Evolutionary conservation across 1,284 basidiomycete genomes (phyloP).

Genomic region (Pterula multifida): DNA sequence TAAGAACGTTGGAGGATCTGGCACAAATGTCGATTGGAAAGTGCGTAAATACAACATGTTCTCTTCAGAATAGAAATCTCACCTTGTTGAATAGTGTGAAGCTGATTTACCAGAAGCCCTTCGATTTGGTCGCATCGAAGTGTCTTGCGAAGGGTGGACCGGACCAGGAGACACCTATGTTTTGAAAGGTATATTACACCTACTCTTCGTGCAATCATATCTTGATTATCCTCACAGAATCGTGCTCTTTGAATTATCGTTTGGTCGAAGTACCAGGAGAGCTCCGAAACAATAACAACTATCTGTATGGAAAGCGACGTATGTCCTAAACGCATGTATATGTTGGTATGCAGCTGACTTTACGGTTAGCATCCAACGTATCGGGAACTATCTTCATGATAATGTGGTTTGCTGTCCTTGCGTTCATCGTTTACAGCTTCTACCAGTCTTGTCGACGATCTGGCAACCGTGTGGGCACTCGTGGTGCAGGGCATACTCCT

Average conservation of each 20-base stretch:
- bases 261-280: conserved; percentile 51
- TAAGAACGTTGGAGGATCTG: conserved; percentile 63
- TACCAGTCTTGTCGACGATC: conserved; percentile 38
- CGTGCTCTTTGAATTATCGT: conserved; percentile 73
- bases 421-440: conserved; percentile 45
- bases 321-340: conserved; percentile 1
- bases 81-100: conserved; percentile 50
- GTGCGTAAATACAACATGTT: conserved; percentile 25
- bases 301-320: not conserved
- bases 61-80: not conserved
- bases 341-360: not conserved
- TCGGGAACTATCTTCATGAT: conserved; percentile 38
- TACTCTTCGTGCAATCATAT: not conserved
- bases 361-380: conserved; percentile 24
- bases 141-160: conserved; percentile 85
- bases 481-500: conserved; percentile 17
- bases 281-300: conserved; percentile 10
- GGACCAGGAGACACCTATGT: conserved; percentile 72
- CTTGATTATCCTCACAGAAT: conserved; percentile 35
- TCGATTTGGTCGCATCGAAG: conserved; percentile 71
- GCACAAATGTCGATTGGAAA: conserved; percentile 77
- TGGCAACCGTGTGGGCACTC: conserved; percentile 20
- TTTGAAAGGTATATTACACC: conserved; percentile 54
- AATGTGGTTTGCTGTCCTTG: conserved; percentile 41
- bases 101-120: conserved; percentile 77